Evolutionary conservation across 2,329 filamentous ascomycete species (phyloP), one percentile per base, ranked within the genome.

Genomic region (Exophiala calicioides): DNA sequence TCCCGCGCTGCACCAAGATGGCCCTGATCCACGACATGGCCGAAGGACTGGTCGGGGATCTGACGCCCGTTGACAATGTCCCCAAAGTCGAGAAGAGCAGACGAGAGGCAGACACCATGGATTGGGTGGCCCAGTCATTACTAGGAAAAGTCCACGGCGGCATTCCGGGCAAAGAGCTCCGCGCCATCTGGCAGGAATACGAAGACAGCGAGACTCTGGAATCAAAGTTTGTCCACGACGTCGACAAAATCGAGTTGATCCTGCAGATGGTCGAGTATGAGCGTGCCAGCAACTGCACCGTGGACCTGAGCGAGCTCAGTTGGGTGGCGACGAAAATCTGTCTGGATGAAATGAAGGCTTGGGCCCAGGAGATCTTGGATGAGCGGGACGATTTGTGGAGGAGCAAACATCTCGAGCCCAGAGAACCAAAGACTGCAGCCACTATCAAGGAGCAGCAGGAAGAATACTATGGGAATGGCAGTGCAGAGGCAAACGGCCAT

Each of bases 221-320:
- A 65, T 88, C 86, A 58, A 77, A 84, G 52, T 97, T 91, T 55
- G 93, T 98, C 32, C 93, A 98, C 66, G 93, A 98, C 66, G 81
- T 98, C 49, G 93, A 98, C 71, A 97, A 97, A 82, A 83, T 98
- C 67, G 93, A 98, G 72, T 74, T 98, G 56, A 71, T 98, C 52
- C 72, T 95, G 62, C 93, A 98, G 73, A 96, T 96, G 87, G 74
- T 95, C 21, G 93, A 98, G 68, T 98, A 98, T 63, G 93, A 98
- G 78, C 84, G 86, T 60, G 71, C 77, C 9, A 75, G 81, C 38
- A 70, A 82, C 44, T 80, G 81, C 20, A 69, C 72, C 54, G 67
- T 89, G 29, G 89, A 97, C 66, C 72, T 98, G 39, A 81, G 85
- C 41, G 93, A 98, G 71, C 97, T 98, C 59, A 79, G 82, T 1